Base-by-base conservation (phyloP, 2,329 filamentous ascomycete genomes). In the Ophiostoma himal-ulmi region DNA sequence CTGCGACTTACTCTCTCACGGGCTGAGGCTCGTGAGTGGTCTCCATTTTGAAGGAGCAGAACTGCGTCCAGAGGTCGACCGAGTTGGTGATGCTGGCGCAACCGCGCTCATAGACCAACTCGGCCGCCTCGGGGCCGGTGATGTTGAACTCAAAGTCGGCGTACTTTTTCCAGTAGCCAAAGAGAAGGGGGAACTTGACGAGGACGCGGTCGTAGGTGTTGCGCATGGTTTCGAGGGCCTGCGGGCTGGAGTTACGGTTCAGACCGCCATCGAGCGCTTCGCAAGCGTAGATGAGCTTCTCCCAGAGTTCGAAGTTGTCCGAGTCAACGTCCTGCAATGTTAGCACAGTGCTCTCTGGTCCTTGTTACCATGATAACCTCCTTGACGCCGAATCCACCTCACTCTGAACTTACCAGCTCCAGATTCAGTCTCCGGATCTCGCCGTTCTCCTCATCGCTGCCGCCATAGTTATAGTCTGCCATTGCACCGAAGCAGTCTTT, bases 161-260 rank as follows among this genome's bases (percentile, higher is more conserved):
- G 85, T 98, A 99, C 79, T 97, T 98, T 83, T 98, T 98, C 95
- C 95, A 99, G 83, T 98, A 99, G 69, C 94, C 95, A 77, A 98
- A 99, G 54, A 98, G 88, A 13, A 98, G 86, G 2, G 95, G 95
- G 74, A 97, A 99, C 78, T 97, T 97, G 72, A 92, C 88, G 30
- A 99, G 89, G 78, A 99, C 96, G 67, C 91, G 88, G 79, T 99
- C 94, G 82, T 96, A 98, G 73, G 92, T 88, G 79, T 92, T 89
- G 80, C 95, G 91, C 70, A 93, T 90, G 13, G 93, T 90, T 26
- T 93, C 89, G 75, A 99, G 93, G 37, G 95, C 92, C 77, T 96
- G 92, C 0, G 95, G 94, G 78, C 92, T 97, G 60, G 95, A 98
- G 81, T 99, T 99, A 76, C 95, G 91, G 79, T 96, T 97, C 73